A percentile compares a stretch with the other conserved stretches of the same genome.
Conservation (phyloP, 2,329 filamentous ascomycete species). For the Penicillium sp. region DNA sequence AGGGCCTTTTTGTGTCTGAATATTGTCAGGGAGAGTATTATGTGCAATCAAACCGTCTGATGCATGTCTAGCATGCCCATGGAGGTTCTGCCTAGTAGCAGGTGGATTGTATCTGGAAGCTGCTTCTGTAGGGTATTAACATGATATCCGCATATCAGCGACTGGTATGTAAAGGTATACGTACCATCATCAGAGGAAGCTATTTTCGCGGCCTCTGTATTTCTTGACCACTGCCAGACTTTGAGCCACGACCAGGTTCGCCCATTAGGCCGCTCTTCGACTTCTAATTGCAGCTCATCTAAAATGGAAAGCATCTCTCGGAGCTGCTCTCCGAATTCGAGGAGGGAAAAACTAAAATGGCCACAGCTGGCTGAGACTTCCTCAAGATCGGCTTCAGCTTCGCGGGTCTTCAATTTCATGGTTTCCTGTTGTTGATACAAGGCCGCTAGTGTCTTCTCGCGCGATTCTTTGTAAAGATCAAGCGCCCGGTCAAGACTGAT, state of each 20-base stretch:
- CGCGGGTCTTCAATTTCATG: constrained; percentile 61
- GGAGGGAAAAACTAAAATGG: constrained; percentile 88
- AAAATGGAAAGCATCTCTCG: constrained; percentile 77
- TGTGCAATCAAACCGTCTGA: constrained; percentile 11
- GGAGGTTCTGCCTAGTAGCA: neutral
- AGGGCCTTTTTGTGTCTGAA: constrained; percentile 1
- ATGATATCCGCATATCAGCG: neutral
- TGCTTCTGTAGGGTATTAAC: neutral
- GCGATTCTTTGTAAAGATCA: constrained; percentile 70
- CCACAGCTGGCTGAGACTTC: constrained; percentile 97
- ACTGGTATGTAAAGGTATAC: neutral
- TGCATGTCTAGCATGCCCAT: constrained; percentile 1
- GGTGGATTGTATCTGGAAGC: neutral
- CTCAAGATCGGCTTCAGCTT: constrained; percentile 87
- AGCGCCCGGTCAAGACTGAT: constrained; percentile 78
- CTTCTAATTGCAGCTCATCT: constrained; percentile 73
- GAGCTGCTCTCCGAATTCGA: constrained; percentile 89
- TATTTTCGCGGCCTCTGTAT: constrained; percentile 7
- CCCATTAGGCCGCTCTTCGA: constrained; percentile 59
- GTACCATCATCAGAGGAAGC: constrained; percentile 30
- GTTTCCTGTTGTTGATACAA: constrained; percentile 79
- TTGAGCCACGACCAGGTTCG: constrained; percentile 82
- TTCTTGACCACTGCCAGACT: constrained; percentile 60
- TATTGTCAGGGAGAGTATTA: constrained; percentile 6
- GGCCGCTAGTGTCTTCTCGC: constrained; percentile 70